Percentiles rank a stretch among this genome's conserved stretches.
These are phyloP conservation scores for Leishmania mexicana DNA, from an alignment of 208 protist species.

Conservation along the genomic window DNA sequence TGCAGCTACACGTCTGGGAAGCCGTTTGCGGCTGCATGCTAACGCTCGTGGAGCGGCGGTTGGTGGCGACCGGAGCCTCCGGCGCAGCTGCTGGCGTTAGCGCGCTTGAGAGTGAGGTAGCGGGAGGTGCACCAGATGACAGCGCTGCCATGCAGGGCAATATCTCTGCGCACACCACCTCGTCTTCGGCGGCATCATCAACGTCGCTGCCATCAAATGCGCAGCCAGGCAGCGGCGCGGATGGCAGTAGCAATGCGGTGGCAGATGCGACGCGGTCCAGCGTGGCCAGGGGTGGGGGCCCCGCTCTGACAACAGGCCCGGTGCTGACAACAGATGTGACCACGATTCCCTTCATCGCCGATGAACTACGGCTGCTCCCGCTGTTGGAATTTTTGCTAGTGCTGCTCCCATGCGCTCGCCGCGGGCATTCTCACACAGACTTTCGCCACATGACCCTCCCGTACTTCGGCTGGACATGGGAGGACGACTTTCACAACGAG, in stretches of 20 bases:
- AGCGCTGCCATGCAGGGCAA: not conserved
- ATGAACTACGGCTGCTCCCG: conserved; percentile 60
- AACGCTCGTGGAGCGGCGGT: conserved; percentile 18
- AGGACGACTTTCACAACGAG: conserved; percentile 86
- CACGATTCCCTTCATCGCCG: conserved; percentile 58
- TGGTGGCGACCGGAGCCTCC: not conserved
- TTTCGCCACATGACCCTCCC: conserved; percentile 61
- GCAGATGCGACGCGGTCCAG: not conserved
- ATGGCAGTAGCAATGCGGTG: not conserved
- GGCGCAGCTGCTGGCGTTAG: not conserved
- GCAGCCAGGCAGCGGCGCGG: not conserved
- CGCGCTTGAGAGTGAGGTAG: not conserved
- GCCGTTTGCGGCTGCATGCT: conserved; percentile 38
- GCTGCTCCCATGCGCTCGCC: conserved; percentile 44
- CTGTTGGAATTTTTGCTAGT: conserved; percentile 76
- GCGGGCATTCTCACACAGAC: conserved; percentile 40
- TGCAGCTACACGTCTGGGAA: conserved; percentile 27
- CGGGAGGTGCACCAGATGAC: not conserved
- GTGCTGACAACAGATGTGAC: conserved; percentile 40
- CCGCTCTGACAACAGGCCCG: conserved; percentile 4
- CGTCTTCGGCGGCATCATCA: not conserved
- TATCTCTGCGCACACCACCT: not conserved
- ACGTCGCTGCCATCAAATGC: not conserved
- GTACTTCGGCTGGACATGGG: conserved; percentile 76
- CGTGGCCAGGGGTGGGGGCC: not conserved